phyloP scores from a whole-genome alignment of 257 asterid genomes.

The Vinca minor region DNA sequence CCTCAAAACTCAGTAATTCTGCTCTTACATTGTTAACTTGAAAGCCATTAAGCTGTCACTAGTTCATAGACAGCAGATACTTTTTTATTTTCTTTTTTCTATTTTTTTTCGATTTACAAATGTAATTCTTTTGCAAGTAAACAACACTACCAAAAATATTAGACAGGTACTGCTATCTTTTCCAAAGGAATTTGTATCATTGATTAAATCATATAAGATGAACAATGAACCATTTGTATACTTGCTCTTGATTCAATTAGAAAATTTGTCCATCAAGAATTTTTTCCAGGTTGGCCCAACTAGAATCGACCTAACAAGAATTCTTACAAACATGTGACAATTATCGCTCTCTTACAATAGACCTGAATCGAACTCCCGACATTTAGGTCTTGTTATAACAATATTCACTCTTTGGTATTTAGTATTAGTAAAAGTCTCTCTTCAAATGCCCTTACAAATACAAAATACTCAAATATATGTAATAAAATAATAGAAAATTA shows the following conservation, averaged over 20 bases:
- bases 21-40: background rate
- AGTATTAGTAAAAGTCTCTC: too few relatives aligned
- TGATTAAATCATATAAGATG: background rate
- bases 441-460: too few relatives aligned
- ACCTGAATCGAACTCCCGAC: too few relatives aligned
- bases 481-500: too few relatives aligned
- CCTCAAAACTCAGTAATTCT: background rate
- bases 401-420: too few relatives aligned
- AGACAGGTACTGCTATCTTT: background rate
- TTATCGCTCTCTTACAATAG: too few relatives aligned
- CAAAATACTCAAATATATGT: too few relatives aligned
- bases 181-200: conserved; percentile 10
- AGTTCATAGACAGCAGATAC: background rate
- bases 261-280: background rate
- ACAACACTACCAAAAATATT: background rate
- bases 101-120: background rate
- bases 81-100: background rate
- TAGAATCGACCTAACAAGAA: too few relatives aligned
- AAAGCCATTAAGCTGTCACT: background rate
- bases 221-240: background rate
- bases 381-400: too few relatives aligned
- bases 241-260: background rate
- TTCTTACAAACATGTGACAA: too few relatives aligned
- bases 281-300: too few relatives aligned
- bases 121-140: conserved; percentile 4